Evolutionary conservation across 192 early-diverging fungal species (phyloP).

Genomic region (Lobosporangium transversale): DNA sequence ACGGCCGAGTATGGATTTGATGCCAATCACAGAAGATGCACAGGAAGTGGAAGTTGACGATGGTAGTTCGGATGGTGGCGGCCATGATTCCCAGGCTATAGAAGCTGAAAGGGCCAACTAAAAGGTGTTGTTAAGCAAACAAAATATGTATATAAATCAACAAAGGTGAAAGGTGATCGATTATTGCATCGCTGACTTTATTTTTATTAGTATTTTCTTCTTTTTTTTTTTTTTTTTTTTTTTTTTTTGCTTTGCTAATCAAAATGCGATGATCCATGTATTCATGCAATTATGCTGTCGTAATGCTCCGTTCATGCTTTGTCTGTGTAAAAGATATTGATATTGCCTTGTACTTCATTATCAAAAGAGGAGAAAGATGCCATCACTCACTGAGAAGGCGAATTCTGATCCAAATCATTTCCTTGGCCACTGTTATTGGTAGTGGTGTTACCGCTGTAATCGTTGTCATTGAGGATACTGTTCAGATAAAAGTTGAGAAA

Average conservation of each 20-base stretch:
- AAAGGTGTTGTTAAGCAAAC: background rate
- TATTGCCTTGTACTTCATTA: no score
- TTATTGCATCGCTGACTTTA: background rate
- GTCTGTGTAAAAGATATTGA: no score
- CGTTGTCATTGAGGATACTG: no score
- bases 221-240: constrained; percentile 1
- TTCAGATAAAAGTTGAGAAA: no score
- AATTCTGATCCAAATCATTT: no score
- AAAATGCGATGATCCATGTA: no score
- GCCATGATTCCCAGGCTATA: background rate
- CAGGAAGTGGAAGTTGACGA: constrained; percentile 24
- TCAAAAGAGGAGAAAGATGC: no score
- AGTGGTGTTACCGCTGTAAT: no score
- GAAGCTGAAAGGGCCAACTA: background rate
- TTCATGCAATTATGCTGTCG: no score
- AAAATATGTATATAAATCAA: background rate
- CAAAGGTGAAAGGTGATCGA: background rate
- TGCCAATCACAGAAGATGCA: constrained; percentile 20
- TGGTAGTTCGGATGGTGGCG: background rate
- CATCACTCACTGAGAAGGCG: no score
- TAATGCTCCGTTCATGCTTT: no score
- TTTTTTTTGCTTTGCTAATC: background rate
- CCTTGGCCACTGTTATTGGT: no score
- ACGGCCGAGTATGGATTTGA: constrained; percentile 24
- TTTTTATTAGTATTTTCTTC: background rate